Base-by-base conservation (phyloP, 2,329 filamentous ascomycete genomes). In the Diaporthe sp. region DNA sequence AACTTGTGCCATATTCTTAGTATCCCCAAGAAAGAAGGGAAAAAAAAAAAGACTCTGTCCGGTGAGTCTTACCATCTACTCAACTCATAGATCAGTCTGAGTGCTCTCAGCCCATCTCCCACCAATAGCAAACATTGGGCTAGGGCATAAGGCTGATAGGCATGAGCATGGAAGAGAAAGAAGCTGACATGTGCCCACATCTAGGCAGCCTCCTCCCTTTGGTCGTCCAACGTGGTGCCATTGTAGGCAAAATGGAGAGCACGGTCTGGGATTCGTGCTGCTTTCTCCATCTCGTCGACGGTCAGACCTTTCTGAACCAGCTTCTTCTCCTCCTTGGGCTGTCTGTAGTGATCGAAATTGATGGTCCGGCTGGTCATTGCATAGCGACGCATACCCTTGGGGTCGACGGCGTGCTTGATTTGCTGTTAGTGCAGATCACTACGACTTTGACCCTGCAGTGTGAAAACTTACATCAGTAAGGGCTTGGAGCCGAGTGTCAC, bases 401-500 rank as follows among this genome's bases (percentile, higher is more conserved):
- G 72, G 3, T 22, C 55, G 5, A 75, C 73, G 6, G 70, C 59
- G 4, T 75, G 74, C 74, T 75, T 22, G 12, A 3, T 1, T 27
- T 39, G 9, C 17, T 17, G n/a, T 65, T 30, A 63, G 47, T 42
- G 71, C 82, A 70, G 83, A 77, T 42, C 66, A 32, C 3, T 22
- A 30, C 30, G 1, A 37, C 30, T 25, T 1, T 4, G 27, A 63
- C 22, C 53, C 10, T 4, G 15, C 17, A 35, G 32, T 8, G 4
- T 4, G 4, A 6, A 27, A 17, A 80, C 83, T 76, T 77, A 87
- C 87, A 76, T 92, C 90, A 71, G 91, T 91, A 27, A 86, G 84
- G 76, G 86, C 84, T 77, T 94, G 92, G 17, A 94, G 88, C 0
- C 83, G 82, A 0, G 82, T 82, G 22, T 73, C 74, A 15, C 74